Percentiles rank a stretch among this genome's conserved stretches.
Evolutionary conservation across 352 stramenopile species (phyloP).

Genomic region (Phytopythium boreale): DNA sequence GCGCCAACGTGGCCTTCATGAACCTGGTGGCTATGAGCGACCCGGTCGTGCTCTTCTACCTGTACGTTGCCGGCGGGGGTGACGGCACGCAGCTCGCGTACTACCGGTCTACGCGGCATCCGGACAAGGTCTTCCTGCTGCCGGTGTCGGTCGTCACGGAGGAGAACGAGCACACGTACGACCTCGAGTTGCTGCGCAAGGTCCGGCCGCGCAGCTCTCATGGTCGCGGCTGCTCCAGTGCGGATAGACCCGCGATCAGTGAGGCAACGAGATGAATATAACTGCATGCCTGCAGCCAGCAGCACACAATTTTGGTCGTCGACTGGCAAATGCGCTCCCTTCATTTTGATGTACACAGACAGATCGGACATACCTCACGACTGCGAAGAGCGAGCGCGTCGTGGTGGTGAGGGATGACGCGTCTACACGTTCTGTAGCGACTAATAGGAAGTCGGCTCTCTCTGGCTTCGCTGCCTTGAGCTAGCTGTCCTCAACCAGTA

Average conservation of each 20-base stretch:
- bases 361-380: too few species aligned
- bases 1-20: slow-evolving; percentile 30
- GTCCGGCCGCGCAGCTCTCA: not conserved
- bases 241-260: not conserved
- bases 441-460: too few species aligned
- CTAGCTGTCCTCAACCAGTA: not conserved
- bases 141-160: not conserved
- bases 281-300: too few species aligned
- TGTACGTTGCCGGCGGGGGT: not conserved
- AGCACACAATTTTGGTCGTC: too few species aligned
- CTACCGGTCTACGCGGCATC: not conserved
- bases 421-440: too few species aligned
- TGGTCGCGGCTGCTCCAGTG: not conserved
- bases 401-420: too few species aligned
- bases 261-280: too few species aligned
- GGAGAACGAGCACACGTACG: slow-evolving; percentile 4
- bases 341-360: too few species aligned
- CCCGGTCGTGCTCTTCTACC: slow-evolving; percentile 15
- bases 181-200: not conserved
- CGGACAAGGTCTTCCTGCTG: slow-evolving; percentile 1
- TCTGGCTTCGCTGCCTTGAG: not conserved
- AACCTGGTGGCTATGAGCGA: slow-evolving; percentile 40
- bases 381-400: too few species aligned
- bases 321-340: too few species aligned
- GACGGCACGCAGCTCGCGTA: not conserved